phyloP scores from a whole-genome alignment of 441 rosid species.

The Aleurites moluccanus region DNA sequence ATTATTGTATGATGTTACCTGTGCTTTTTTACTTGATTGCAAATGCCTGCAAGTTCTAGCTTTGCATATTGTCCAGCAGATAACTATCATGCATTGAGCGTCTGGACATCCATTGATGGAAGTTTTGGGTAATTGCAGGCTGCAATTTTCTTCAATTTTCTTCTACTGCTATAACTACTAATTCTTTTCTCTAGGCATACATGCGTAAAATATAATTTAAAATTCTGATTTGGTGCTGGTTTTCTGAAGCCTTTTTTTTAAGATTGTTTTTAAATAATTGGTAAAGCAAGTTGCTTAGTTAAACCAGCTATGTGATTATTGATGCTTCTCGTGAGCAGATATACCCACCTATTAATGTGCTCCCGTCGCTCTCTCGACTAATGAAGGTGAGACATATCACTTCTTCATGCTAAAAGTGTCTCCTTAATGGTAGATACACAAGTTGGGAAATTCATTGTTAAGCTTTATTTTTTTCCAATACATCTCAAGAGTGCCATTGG shows the following conservation, averaged over 20 bases:
- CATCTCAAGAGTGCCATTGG: conserved; percentile 96
- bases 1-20: too few relatives aligned
- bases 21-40: too few relatives aligned
- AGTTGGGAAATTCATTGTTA: not conserved
- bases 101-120: too few relatives aligned
- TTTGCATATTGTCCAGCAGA: too few relatives aligned
- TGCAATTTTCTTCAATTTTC: too few relatives aligned
- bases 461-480: not conserved
- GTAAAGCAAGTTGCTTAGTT: not conserved
- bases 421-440: not conserved
- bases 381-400: conserved; percentile 58
- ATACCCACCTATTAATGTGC: conserved; percentile 97
- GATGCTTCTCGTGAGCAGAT: conserved; percentile 52
- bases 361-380: conserved; percentile 97
- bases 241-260: not conserved
- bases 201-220: not conserved
- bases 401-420: conserved; percentile 15
- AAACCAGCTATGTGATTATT: not conserved
- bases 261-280: not conserved
- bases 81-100: too few relatives aligned
- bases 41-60: too few relatives aligned
- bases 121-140: too few relatives aligned
- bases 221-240: not conserved
- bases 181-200: too few relatives aligned
- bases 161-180: too few relatives aligned